phyloP scores from a whole-genome alignment of 495 filamentous ascomycete species.

The Talaromyces adpressus region DNA sequence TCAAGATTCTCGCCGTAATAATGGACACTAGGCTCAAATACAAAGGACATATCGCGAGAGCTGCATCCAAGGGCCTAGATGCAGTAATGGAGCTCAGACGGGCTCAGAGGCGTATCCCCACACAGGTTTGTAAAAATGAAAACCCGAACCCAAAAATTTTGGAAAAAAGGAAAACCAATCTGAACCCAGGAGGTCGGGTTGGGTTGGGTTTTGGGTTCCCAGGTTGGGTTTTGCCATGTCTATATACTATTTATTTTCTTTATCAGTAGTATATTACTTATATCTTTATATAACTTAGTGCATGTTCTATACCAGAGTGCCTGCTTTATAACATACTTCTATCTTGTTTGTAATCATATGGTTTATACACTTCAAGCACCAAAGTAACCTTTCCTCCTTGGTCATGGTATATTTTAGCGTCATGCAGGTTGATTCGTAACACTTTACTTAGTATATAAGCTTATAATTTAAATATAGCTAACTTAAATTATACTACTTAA shows the following conservation, averaged over 20 bases:
- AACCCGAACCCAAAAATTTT: too few species aligned
- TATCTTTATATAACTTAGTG: slow-evolving; percentile 13
- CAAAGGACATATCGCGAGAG: slow-evolving; percentile 19
- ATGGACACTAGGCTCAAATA: slow-evolving; percentile 21
- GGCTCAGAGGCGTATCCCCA: slow-evolving; percentile 21
- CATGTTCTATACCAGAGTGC: slow-evolving; percentile 45
- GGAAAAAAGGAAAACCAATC: too few species aligned
- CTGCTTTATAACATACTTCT: slow-evolving; percentile 24
- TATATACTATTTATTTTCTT: too few species aligned
- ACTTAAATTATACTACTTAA: too few species aligned
- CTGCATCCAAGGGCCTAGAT: slow-evolving; percentile 23
- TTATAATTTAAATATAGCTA: too few species aligned
- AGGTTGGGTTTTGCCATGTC: too few species aligned
- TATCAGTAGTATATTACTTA: not conserved
- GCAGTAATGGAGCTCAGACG: slow-evolving; percentile 25
- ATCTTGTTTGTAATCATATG: not conserved
- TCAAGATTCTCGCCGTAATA: not conserved
- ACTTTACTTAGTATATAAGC: too few species aligned
- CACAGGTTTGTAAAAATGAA: too few species aligned
- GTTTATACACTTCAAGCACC: not conserved
- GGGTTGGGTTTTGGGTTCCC: too few species aligned
- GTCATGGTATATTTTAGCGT: not conserved
- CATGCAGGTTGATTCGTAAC: too few species aligned
- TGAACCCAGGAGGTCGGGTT: too few species aligned
- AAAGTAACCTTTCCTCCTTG: not conserved